phyloP scores from a whole-genome alignment of 306 rosid genomes.

The Quercus engelmannii region DNA sequence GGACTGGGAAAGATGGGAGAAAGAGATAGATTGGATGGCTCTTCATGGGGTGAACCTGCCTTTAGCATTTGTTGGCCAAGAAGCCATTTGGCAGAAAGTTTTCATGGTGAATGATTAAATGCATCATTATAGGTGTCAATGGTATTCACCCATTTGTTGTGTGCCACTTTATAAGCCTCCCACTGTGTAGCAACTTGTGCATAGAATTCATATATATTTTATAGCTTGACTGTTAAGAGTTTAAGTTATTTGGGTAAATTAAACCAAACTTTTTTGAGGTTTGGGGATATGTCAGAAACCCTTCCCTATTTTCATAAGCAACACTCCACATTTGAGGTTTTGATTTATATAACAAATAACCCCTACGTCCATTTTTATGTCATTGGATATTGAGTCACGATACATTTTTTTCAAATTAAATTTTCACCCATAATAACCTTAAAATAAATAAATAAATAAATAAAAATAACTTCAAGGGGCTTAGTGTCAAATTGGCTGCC shows the following conservation, averaged over 20 bases:
- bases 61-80: slow-evolving; percentile 94
- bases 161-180: neutral
- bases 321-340: no score
- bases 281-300: no score
- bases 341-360: no score
- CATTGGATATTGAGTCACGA: no score
- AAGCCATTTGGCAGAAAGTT: slow-evolving; percentile 88
- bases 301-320: no score
- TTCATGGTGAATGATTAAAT: slow-evolving; percentile 51
- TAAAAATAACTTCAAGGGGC: no score
- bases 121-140: neutral
- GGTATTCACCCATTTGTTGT: neutral
- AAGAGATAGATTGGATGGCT: slow-evolving; percentile 99
- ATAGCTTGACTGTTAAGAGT: neutral
- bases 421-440: no score
- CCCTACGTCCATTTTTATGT: no score
- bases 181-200: neutral
- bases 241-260: neutral
- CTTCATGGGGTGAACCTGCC: slow-evolving; percentile 97
- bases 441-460: no score
- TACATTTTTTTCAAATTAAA: no score
- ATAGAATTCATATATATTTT: neutral
- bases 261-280: fast-evolving
- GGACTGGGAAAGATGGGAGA: slow-evolving; percentile 99
- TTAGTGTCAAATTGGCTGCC: neutral